phyloP scores from a whole-genome alignment of 352 stramenopile species.

The Pythium volutum region DNA sequence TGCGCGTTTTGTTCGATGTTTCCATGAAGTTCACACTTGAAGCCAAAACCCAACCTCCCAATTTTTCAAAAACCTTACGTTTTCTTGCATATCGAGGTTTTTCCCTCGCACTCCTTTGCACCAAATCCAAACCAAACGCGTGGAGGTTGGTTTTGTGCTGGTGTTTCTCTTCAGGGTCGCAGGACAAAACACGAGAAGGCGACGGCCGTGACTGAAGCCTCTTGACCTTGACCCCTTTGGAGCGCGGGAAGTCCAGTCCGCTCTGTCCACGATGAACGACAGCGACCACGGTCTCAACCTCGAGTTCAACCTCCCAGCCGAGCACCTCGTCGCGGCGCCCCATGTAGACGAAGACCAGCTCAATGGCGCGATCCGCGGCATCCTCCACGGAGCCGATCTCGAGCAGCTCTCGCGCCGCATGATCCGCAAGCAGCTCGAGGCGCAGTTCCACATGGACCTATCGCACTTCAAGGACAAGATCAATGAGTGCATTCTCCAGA shows the following conservation, averaged over 20 bases:
- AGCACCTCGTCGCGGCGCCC: conserved; percentile 28
- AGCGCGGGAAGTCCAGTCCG: not conserved
- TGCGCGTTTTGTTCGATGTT: conserved; percentile 1
- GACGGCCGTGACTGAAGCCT: not conserved
- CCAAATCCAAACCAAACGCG: not conserved
- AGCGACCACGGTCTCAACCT: conserved; percentile 45
- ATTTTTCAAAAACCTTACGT: not conserved
- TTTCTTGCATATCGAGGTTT: conserved; percentile 2
- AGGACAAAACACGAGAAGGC: conserved; percentile 13
- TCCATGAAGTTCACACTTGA: not conserved
- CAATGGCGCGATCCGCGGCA: conserved; percentile 65
- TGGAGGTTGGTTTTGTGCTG: not conserved
- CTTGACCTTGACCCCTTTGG: not conserved
- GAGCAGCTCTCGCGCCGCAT: conserved; percentile 84
- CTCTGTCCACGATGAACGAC: conserved; percentile 47
- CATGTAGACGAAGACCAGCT: conserved; percentile 63
- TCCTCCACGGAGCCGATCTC: conserved; percentile 78
- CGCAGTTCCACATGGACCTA: conserved; percentile 72
- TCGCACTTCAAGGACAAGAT: conserved; percentile 83
- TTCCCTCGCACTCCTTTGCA: not conserved
- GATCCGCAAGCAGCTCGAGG: conserved; percentile 85
- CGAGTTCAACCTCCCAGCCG: conserved; percentile 50
- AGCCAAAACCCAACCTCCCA: not conserved
- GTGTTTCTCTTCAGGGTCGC: conserved; percentile 1
- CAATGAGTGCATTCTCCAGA: conserved; percentile 74